A percentile compares a stretch with the other conserved stretches of the same genome.
Conservation (phyloP, 306 rosid species). For the Gillenia trifoliata region DNA sequence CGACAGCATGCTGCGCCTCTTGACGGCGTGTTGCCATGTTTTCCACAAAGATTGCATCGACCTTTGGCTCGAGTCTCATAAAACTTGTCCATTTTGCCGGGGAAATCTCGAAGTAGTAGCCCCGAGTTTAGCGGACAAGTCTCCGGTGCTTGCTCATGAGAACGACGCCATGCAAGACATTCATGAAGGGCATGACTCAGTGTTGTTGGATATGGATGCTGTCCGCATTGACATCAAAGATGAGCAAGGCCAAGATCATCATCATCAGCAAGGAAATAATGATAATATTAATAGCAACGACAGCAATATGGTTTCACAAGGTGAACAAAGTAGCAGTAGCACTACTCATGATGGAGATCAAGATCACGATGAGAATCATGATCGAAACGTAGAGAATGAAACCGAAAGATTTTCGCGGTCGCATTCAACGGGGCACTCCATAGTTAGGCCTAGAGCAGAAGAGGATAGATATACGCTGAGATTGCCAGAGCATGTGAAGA, state of each 20-base stretch:
- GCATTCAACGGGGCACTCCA: conserved; percentile 76
- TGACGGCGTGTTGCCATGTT: conserved; percentile 61
- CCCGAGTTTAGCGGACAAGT: background rate
- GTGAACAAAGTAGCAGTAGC: background rate
- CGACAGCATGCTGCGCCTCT: conserved; percentile 43
- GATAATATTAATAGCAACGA: background rate
- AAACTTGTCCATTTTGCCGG: conserved; percentile 81
- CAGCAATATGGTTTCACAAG: background rate
- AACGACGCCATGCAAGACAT: conserved; percentile 2
- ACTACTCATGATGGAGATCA: background rate
- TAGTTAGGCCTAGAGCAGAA: conserved; percentile 31
- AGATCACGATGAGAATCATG: background rate
- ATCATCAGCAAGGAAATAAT: background rate
- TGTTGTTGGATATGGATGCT: background rate
- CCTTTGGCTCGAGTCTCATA: conserved; percentile 65
- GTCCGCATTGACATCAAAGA: conserved; percentile 38
- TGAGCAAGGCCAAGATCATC: background rate
- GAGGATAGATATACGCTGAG: conserved; percentile 45
- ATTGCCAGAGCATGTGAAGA: conserved; percentile 39
- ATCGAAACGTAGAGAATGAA: background rate
- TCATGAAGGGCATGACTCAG: background rate
- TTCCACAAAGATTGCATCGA: conserved; percentile 80
- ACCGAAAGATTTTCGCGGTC: conserved; percentile 36
- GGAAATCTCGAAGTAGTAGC: conserved; percentile 39
- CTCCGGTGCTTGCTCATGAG: background rate